A percentile compares a stretch with the other conserved stretches of the same genome.
Conservation (phyloP, 148 eudicot genomes). For the Beta vulgaris region DNA sequence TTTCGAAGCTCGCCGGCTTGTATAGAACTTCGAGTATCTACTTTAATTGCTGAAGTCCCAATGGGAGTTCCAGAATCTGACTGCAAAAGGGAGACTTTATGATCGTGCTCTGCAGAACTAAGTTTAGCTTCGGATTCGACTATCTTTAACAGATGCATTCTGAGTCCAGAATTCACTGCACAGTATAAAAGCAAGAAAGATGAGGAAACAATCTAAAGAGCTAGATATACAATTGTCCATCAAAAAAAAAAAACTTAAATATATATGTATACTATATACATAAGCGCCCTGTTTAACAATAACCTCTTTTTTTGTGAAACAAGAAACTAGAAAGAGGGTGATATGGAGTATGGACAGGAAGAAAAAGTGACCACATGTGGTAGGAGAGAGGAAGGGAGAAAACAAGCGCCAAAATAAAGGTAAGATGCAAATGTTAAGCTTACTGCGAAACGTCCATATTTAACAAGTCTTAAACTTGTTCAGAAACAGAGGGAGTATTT, state of each 20-base stretch:
- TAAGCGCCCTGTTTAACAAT: too few relatives aligned
- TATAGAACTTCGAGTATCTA: neutral
- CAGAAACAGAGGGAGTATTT: too few relatives aligned
- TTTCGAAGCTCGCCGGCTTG: neutral
- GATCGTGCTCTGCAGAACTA: conserved; percentile 30
- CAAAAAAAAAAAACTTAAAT: neutral
- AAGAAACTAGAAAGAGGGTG: too few relatives aligned
- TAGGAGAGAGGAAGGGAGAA: too few relatives aligned
- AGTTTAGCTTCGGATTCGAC: conserved; percentile 47
- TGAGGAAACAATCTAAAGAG: neutral
- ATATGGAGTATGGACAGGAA: too few relatives aligned
- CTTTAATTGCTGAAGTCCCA: conserved; percentile 13
- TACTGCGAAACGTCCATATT: too few relatives aligned
- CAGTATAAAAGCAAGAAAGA: neutral
- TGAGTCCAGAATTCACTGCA: conserved; percentile 43
- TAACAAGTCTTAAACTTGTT: too few relatives aligned
- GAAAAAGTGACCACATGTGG: too few relatives aligned
- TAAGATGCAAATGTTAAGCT: too few relatives aligned
- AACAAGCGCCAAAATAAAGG: too few relatives aligned
- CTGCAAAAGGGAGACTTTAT: conserved; percentile 15
- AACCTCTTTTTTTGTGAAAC: too few relatives aligned
- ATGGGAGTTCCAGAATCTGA: conserved; percentile 7
- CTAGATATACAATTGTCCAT: neutral
- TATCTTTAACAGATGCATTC: conserved; percentile 40
- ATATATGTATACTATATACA: too few relatives aligned